Conservation (phyloP, 2,329 filamentous ascomycete species). For the Arachnomyces sp. region DNA sequence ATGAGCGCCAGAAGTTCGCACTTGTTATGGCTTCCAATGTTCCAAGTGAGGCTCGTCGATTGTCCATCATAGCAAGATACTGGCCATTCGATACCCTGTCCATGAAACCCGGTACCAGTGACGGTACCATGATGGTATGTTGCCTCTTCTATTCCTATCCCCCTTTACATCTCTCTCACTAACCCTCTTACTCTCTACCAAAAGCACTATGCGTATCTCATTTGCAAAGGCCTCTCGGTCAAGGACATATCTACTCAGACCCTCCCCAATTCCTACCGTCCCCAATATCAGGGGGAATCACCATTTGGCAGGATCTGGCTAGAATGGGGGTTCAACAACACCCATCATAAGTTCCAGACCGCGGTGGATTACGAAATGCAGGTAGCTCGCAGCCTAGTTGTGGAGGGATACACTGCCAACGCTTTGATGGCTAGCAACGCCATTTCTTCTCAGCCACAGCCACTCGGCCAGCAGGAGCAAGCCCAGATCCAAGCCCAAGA, state of each 20-base stretch:
- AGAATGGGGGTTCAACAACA: conserved; percentile 10
- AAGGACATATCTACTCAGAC: conserved; percentile 4
- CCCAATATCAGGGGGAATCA: conserved; percentile 8
- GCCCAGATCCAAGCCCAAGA: too few relatives aligned
- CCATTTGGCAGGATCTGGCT: conserved; percentile 14
- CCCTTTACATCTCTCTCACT: neutral
- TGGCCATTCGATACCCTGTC: conserved; percentile 35
- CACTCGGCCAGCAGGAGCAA: too few relatives aligned
- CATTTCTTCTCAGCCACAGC: too few relatives aligned
- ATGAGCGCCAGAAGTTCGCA: conserved; percentile 35
- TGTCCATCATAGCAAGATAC: conserved; percentile 19
- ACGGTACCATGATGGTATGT: conserved; percentile 22
- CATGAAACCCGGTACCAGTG: conserved; percentile 16
- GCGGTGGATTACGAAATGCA: conserved; percentile 11
- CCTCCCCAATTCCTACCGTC: conserved; percentile 11
- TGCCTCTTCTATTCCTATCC: neutral
- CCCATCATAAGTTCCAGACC: conserved; percentile 9
- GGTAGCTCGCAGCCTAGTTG: conserved; percentile 7
- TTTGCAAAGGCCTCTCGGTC: conserved; percentile 6
- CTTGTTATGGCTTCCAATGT: conserved; percentile 21
- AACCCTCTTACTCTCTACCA: neutral
- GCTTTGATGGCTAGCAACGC: too few relatives aligned
- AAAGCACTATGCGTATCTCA: conserved; percentile 13
- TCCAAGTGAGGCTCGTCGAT: too few relatives aligned
- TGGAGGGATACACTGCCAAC: conserved; percentile 5